These are phyloP conservation scores for Penicillium longicatenatum DNA, from an alignment of 495 filamentous ascomycete genomes.

Conservation along the genomic window DNA sequence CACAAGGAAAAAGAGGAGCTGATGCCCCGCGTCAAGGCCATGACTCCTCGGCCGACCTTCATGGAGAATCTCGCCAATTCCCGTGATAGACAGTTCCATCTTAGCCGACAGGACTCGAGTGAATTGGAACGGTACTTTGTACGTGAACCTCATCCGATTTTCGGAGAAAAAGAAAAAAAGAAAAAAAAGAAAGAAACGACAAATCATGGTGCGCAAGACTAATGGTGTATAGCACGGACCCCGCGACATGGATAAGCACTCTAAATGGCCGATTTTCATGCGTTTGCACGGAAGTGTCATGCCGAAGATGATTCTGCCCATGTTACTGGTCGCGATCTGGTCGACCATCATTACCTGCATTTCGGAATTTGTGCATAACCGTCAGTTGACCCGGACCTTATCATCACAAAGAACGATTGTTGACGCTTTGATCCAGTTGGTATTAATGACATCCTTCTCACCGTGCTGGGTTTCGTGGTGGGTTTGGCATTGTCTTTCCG, in stretches of 20 bases:
- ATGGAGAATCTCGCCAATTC: slow-evolving; percentile 39
- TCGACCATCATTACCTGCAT: slow-evolving; percentile 67
- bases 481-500: slow-evolving; percentile 82
- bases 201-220: background rate
- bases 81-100: slow-evolving; percentile 40
- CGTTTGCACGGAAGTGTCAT: slow-evolving; percentile 80
- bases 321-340: slow-evolving; percentile 69
- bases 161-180: too few species aligned
- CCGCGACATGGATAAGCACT: slow-evolving; percentile 71
- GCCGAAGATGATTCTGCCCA: slow-evolving; percentile 77
- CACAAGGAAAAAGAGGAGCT: background rate
- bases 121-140: slow-evolving; percentile 52
- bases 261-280: slow-evolving; percentile 81
- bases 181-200: background rate
- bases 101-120: slow-evolving; percentile 27
- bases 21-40: background rate
- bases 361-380: slow-evolving; percentile 48
- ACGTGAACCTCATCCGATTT: slow-evolving; percentile 31
- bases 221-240: slow-evolving; percentile 50
- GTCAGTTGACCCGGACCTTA: slow-evolving; percentile 38
- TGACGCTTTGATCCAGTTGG: slow-evolving; percentile 35
- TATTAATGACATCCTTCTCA: slow-evolving; percentile 72
- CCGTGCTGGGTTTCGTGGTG: slow-evolving; percentile 88
- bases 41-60: slow-evolving; percentile 41
- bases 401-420: background rate